Base-by-base conservation (phyloP, 192 early-diverging fungal genomes). In the Linnemannia elongata region DNA sequence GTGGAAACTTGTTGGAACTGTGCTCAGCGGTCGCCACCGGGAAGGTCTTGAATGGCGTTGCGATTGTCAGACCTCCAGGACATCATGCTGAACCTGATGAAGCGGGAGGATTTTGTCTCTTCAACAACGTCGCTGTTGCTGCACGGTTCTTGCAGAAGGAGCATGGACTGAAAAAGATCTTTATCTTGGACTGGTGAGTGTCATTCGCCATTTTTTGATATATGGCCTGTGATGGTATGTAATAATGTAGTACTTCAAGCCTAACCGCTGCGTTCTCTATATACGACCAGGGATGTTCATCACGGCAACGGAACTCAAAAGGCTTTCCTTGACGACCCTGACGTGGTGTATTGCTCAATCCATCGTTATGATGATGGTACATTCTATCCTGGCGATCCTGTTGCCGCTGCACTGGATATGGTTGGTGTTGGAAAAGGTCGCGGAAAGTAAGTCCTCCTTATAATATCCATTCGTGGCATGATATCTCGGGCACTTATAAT, bases 281-380 rank as follows among this genome's bases (percentile, higher is more conserved):
- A 6, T 60, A 6, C 49, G 1, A n/a, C 9, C 77, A 91, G 90
- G 97, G 97, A 99, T 81, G 90, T 98, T 27, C 97, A 99, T 85
- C 97, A 98, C 80, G 97, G 97, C 10, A 99, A 99, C 82, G 98
- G 98, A 5, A 98, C 95, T 42, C 97, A 99, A 70, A 92, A 95
- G 7, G 89, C 91, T 1, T 99, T 99, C 75, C 94, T 94, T 83
- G 77, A 91, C 4, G 94, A 98, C 75, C 92, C 93, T 9, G 89
- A 93, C 79, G 96, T 98, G 2, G 89, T 98, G 18, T 97, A 97
- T 77, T 90, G 96, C 57, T 97, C 96, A 49, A 80, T 99, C n/a
- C 97, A 98, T 89, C 92, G 97, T 1, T 95, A 95, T 85, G 96
- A 98, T 27, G 82, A 92, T 41, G 94, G 90, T 8, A 80, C 88